phyloP scores from a whole-genome alignment of 495 filamentous ascomycete genomes.

The Aspergillus hancockii region DNA sequence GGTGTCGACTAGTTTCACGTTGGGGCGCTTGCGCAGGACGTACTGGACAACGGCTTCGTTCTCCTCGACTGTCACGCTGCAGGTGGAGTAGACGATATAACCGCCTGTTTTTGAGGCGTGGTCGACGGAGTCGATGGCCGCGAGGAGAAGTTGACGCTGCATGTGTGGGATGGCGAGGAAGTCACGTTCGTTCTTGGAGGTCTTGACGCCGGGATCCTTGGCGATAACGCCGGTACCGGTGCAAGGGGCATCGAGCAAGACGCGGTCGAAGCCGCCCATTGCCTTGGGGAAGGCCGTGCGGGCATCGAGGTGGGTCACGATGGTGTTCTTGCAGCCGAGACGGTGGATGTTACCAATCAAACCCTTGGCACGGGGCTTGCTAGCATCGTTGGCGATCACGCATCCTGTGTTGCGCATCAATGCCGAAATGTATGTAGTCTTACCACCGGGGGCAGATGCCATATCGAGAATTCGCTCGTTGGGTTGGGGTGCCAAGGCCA shows the following conservation, averaged over 20 bases:
- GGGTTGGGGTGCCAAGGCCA: conserved; percentile 94
- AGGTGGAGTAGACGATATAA: conserved; percentile 93
- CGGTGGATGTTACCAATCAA: conserved; percentile 97
- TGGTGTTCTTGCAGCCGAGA: conserved; percentile 86
- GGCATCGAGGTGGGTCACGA: conserved; percentile 93
- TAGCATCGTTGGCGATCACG: conserved; percentile 95
- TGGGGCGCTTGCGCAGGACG: conserved; percentile 83
- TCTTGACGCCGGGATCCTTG: conserved; percentile 94
- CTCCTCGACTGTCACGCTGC: conserved; percentile 86
- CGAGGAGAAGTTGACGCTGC: conserved; percentile 89
- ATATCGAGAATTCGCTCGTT: conserved; percentile 90
- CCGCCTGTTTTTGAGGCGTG: conserved; percentile 84
- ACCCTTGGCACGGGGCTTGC: conserved; percentile 90
- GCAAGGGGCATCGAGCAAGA: conserved; percentile 79
- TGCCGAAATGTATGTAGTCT: conserved; percentile 94
- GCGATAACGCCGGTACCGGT: conserved; percentile 88
- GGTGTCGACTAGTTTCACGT: conserved; percentile 90
- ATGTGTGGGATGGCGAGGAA: conserved; percentile 89
- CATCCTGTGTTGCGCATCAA: conserved; percentile 98
- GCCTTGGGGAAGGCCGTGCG: conserved; percentile 83
- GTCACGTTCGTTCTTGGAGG: conserved; percentile 92
- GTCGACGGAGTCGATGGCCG: conserved; percentile 92
- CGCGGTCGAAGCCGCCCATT: conserved; percentile 90
- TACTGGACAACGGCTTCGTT: conserved; percentile 96
- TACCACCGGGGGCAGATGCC: conserved; percentile 97